Percentiles rank a stretch among this genome's conserved stretches.
phyloP scores from a whole-genome alignment of 441 rosid genomes.

The Dalechampia spathulata region DNA sequence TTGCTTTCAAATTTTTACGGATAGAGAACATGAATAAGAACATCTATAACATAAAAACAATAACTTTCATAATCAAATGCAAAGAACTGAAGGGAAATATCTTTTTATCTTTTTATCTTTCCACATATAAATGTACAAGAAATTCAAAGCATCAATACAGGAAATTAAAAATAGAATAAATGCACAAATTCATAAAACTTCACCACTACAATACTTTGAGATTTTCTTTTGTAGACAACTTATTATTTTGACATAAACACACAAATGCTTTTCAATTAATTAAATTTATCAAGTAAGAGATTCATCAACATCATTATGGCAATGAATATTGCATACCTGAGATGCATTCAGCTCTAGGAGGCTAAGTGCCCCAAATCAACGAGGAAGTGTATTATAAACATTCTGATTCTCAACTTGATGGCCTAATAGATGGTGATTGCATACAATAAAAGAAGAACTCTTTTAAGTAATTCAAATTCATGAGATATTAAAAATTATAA shows the following conservation, averaged over 20 bases:
- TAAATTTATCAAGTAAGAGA: background rate
- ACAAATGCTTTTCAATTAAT: background rate
- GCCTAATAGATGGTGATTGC: slow-evolving; percentile 93
- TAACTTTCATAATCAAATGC: background rate
- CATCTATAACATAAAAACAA: background rate
- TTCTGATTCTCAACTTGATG: slow-evolving; percentile 97
- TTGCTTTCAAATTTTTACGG: background rate
- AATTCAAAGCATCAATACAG: too few species aligned
- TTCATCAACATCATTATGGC: background rate
- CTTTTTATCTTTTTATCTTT: too few species aligned
- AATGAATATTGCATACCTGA: slow-evolving; percentile 47
- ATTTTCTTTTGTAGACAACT: background rate
- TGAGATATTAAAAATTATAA: background rate
- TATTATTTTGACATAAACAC: too few species aligned
- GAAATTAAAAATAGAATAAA: background rate
- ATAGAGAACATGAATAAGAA: background rate
- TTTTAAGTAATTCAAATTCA: background rate
- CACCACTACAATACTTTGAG: background rate
- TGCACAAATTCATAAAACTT: background rate
- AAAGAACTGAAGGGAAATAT: background rate
- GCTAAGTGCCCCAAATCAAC: slow-evolving; percentile 98
- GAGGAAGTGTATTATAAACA: slow-evolving; percentile 85
- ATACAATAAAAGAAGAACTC: slow-evolving; percentile 3
- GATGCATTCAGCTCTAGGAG: slow-evolving; percentile 98
- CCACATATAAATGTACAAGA: too few species aligned